phyloP scores from a whole-genome alignment of 108 stramenopile genomes.

The Skeletonema grethae region DNA sequence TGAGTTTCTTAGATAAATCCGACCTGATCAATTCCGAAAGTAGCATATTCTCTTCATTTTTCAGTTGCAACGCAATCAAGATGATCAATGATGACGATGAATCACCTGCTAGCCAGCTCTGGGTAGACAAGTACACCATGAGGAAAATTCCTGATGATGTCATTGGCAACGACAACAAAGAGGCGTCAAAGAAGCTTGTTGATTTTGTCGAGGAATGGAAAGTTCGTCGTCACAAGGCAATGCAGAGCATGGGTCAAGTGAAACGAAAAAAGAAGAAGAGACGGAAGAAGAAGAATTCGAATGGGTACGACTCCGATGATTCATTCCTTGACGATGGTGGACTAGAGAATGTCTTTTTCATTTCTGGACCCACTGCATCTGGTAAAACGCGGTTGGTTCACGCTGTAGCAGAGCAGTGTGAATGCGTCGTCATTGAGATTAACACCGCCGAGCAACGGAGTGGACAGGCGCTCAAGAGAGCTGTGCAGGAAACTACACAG shows the following conservation, averaged over 20 bases:
- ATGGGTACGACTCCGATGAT: conserved; percentile 61
- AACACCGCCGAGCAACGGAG: conserved; percentile 65
- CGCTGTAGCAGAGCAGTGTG: conserved; percentile 60
- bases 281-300: conserved; percentile 25
- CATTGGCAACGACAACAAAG: conserved; percentile 41
- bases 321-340: conserved; percentile 45
- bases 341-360: conserved; percentile 52
- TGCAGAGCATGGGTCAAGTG: conserved; percentile 48
- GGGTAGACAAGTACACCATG: conserved; percentile 54
- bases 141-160: conserved; percentile 43
- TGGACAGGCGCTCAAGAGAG: conserved; percentile 57
- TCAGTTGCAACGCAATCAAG: neutral
- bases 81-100: conserved; percentile 2
- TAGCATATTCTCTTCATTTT: neutral
- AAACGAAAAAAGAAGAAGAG: conserved; percentile 22
- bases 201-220: conserved; percentile 72
- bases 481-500: conserved; percentile 79
- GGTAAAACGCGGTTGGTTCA: conserved; percentile 78
- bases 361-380: conserved; percentile 65
- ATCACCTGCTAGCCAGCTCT: conserved; percentile 26
- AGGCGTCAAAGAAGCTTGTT: conserved; percentile 33
- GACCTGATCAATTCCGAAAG: neutral
- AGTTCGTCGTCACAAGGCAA: conserved; percentile 50
- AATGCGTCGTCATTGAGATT: conserved; percentile 76
- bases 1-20: neutral